Evolutionary conservation across 495 filamentous ascomycete genomes (phyloP), one percentile per base, ranked within the genome.

Genomic region (Glutinoglossum americanum): DNA sequence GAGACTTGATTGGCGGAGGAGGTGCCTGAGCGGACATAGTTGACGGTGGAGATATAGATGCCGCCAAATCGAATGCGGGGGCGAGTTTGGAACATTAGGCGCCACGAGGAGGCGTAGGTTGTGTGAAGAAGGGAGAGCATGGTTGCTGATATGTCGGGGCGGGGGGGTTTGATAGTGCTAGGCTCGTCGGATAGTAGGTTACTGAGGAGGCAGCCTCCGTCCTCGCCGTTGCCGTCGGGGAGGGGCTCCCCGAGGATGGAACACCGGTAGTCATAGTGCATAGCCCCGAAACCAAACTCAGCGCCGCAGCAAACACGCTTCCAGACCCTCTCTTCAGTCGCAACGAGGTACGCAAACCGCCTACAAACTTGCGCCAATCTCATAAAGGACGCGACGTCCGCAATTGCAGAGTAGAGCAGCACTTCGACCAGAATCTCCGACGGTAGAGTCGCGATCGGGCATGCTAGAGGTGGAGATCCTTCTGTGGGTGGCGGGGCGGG

Each of bases 31-130:
- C 92, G 84, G 33, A 84, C 80, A 69, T 98, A 98, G 71, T 97
- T 97, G 51, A 94, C 87, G 0, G 92, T 97, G 68, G 78, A 83
- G 69, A 98, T 98, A 71, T 98, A 98, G 67, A 85, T 81, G 15
- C 92, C 92, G 60, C 88, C 88, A 70, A 92, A 98, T 28, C 92
- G 87, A 57, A 98, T 76, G 33, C 92, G 82, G 0, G 92, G 90
- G 2, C 87, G 85, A 0, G 70, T 67, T 17, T 84, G 83, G 69
- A 95, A 92, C 72, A 95, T 87, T 51, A 65, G 63, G 56, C 73
- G 72, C 74, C 78, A 84, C 11, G 51, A 57, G 44, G 37, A 45
- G 15, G 26, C 55, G 61, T 76, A 76, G 47, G 72, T 66, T 6
- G 64, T 60, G n/a, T 65, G 64, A 55, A 73, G 65, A 5, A 58